Evolutionary conservation across 2,329 filamentous ascomycete species (phyloP).

Genomic region (Teratosphaeriaceae sp.): DNA sequence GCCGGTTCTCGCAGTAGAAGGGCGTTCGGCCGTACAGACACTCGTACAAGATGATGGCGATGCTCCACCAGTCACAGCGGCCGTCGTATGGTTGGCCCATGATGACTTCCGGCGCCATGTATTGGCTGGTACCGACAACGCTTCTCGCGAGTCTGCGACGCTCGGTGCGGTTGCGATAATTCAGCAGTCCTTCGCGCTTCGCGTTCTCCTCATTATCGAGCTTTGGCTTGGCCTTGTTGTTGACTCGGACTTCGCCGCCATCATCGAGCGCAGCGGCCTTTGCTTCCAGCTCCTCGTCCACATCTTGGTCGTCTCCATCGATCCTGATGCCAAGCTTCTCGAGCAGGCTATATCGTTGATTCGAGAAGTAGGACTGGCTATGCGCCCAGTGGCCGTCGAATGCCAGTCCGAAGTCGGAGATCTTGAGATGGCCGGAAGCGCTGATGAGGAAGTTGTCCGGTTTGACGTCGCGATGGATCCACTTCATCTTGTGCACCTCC

Average conservation of each 20-base stretch:
- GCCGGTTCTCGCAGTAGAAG: conserved; percentile 74
- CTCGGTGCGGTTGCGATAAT: conserved; percentile 39
- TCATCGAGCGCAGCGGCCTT: conserved; percentile 17
- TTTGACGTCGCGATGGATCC: conserved; percentile 95
- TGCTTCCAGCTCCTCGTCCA: conserved; percentile 38
- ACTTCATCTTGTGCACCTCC: conserved; percentile 78
- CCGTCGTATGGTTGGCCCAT: conserved; percentile 78
- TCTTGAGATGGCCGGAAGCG: conserved; percentile 82
- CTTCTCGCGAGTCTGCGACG: conserved; percentile 71
- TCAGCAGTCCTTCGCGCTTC: conserved; percentile 28
- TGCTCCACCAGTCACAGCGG: conserved; percentile 94
- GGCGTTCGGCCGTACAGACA: conserved; percentile 89
- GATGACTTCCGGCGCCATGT: conserved; percentile 96
- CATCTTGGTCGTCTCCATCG: conserved; percentile 66
- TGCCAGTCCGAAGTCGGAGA: conserved; percentile 91
- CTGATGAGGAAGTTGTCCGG: conserved; percentile 95
- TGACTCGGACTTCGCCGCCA: conserved; percentile 9
- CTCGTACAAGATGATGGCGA: conserved; percentile 91
- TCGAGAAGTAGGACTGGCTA: conserved; percentile 78
- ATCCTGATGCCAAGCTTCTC: conserved; percentile 69
- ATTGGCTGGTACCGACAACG: conserved; percentile 91
- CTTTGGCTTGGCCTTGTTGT: conserved; percentile 9
- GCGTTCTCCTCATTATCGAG: conserved; percentile 19
- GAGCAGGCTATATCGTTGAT: conserved; percentile 71
- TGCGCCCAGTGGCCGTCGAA: conserved; percentile 96